Evolutionary conservation across 108 stramenopile species (phyloP), one percentile per base, ranked within the genome.

Genomic region (Skeletonema costatum): DNA sequence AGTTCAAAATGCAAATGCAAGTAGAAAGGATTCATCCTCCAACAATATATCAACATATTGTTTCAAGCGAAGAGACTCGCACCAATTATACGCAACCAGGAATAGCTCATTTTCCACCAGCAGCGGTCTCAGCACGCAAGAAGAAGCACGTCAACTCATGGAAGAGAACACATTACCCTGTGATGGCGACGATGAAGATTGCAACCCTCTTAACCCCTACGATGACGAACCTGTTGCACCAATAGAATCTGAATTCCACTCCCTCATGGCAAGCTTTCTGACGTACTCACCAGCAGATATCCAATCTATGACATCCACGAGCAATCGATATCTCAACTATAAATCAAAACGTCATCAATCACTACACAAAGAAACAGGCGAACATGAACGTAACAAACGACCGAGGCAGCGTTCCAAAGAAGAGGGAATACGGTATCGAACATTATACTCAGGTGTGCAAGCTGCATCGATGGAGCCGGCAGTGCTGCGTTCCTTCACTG

Each of bases 401-500:
- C 64, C 56, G 16, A 62, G 60, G 3, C 48, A 58, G 17, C 69
- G 75, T 38, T 60, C 81, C 17, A 76, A 71, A 62, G 81, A 76
- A 56, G 67, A 46, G 16, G 81, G 75, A 4, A 76, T 82, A 38
- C 81, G 89, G 3, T 80, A 86, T 32, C 38, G 94, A 35, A 71
- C 75, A 6, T 66, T 95, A 12, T 89, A 71, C 68, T 82, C 87
- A 53, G 94, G 94, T 35, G 87, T 92, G 12, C 73, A 75, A 39
- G 86, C 89, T 4, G 89, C 87, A 32, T 83, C 90, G 32, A 44
- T 78, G 50, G 90, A 90, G 74, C 88, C 85, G 0, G 77, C 78
- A 8, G 90, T 95, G 14, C 81, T 88, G 33, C 84, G 87, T 44
- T 87, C 94, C 3, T 95, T 95, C 78, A 82, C 89, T 46, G 83